Evolutionary conservation across 257 asterid genomes (phyloP), one percentile per base, ranked within the genome.

Genomic region (Cordia subcordata): DNA sequence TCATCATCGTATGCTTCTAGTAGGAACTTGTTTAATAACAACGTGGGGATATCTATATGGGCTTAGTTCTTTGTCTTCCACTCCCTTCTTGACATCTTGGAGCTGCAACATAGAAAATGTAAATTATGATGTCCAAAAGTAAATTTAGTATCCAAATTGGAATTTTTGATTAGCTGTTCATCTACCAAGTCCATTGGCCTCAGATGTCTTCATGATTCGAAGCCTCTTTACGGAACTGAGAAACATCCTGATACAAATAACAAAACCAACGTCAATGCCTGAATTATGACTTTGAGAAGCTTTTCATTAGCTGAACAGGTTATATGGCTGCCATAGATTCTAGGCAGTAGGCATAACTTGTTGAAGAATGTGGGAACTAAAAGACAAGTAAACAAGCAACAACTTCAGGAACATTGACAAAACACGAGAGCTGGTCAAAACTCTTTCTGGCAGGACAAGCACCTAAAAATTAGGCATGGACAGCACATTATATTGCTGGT

Each of bases 191-290:
- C 95, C 96, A 62, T 85, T 83, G 65, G 87, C 96, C 55, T 83
- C 91, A 22, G 82, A 68, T 13, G 85, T 78, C 74, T 85, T 85
- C 87, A 68, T 83, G 74, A 90, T 85, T 57, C 90, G 77, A 37
- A 90, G 90, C 66, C 95, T 83, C 80, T 79, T 87, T 70, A 80
- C 89, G 0, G 95, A 84, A 65, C 73, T 67, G 63, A 83, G 64
- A 71, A 90, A 90, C 85, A 90, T 87, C 81, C 96, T 90, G 82
- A 55, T 33, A 65, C 58, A 64, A 68, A 44, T 46, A 49, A 27
- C 46, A 62, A 27, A 54, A 76, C 42, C 53, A 58, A 37, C 10
- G 50, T 52, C 22, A 75, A 23, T 18, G 49, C 11, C 32, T 56
- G 64, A 46, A 65, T 38, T 50, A 54, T 42, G 51, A 47, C 50